Evolutionary conservation across 768 basidiomycete species (phyloP), one percentile per base, ranked within the genome.

Genomic region (Rhodotorula graminis): DNA sequence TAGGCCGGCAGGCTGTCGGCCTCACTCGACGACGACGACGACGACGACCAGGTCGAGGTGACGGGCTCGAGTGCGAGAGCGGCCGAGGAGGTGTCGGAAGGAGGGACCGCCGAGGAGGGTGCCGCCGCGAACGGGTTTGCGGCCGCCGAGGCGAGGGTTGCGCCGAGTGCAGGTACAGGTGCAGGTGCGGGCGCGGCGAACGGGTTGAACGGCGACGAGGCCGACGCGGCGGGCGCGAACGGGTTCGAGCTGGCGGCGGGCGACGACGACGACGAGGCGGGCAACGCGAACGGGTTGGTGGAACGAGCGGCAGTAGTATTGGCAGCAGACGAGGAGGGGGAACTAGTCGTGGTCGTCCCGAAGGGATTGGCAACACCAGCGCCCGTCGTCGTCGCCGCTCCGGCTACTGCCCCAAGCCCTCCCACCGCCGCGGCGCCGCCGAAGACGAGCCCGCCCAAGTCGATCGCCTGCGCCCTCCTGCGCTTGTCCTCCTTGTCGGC

Each of bases 231-330:
- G 0, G 65, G 50, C 1, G 88, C 84, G 79, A 92, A 92, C 6
- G 91, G 91, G 76, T 91, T 92, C 61, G n/a, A 7, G 62, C n/a
- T 19, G 59, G 59, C 29, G 65, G 65, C 33, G 60, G 61, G 1
- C 10, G 58, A 2, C 23, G 58, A 18, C 21, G 58, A 9, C 11
- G 58, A 10, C 23, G 58, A 19, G 2, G 58, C 12, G 37, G 58
- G 23, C 37, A 23, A 3, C 1, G 88, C 84, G 79, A 92, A 92
- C 27, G 60, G 60, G 60, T 61, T 61, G 60, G 40, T 59, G 67
- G 46, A 9, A 18, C 58, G 46, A n/a, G 65, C 42, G 12, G 55
- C 21, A 14, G 69, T 7, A 52, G 66, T 2, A 31, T 47, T 61
- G 88, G 84, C 79, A 91, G 44, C 12, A 18, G 44, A 46, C 44